A percentile compares a stretch with the other conserved stretches of the same genome.
Conservation (phyloP, 2,329 filamentous ascomycete genomes). For the Bertia moriformis region DNA sequence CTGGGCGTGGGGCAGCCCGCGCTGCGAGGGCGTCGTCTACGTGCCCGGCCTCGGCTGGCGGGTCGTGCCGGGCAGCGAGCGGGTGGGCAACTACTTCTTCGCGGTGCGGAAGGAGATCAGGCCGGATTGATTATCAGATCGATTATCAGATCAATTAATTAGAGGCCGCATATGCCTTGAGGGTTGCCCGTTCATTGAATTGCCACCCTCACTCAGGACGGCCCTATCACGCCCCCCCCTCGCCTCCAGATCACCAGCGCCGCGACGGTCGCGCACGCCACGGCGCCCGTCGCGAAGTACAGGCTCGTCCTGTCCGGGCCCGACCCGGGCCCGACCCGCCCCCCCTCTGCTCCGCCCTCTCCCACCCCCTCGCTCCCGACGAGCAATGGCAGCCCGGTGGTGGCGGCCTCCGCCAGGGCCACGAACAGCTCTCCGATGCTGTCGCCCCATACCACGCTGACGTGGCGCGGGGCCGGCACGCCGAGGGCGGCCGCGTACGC, state of each 20-base stretch:
- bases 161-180: too few relatives aligned
- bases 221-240: too few relatives aligned
- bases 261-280: background rate
- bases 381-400: too few relatives aligned
- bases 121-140: too few relatives aligned
- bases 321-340: too few relatives aligned
- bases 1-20: constrained; percentile 41
- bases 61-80: constrained; percentile 66
- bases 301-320: background rate
- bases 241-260: background rate
- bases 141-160: too few relatives aligned
- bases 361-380: too few relatives aligned
- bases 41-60: constrained; percentile 84
- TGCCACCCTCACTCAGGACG: too few relatives aligned
- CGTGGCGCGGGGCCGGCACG: background rate
- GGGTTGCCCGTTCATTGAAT: too few relatives aligned
- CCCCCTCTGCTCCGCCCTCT: too few relatives aligned
- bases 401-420: background rate
- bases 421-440: background rate
- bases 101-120: constrained; percentile 58
- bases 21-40: constrained; percentile 72
- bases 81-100: constrained; percentile 92
- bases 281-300: background rate
- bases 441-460: background rate
- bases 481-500: background rate